Conservation (phyloP, 305 asterid genomes). For the Rubia peregrina region DNA sequence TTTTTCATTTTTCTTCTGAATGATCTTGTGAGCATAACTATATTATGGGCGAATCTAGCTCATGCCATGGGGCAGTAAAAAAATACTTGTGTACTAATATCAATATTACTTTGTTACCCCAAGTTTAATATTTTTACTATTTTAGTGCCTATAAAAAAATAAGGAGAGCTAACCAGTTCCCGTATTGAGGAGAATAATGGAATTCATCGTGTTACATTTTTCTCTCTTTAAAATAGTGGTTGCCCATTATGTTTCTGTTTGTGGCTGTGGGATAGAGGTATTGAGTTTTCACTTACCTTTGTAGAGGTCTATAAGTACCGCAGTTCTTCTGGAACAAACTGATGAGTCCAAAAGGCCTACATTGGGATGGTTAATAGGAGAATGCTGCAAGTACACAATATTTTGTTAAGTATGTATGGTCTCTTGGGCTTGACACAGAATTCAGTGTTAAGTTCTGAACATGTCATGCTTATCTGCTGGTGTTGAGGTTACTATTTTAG, state of each 20-base stretch:
- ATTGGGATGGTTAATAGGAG: background rate
- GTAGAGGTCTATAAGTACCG: slow-evolving; percentile 4
- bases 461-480: slow-evolving; percentile 2
- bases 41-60: background rate
- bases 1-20: slow-evolving; percentile 1
- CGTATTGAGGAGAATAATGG: no score
- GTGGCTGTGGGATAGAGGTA: background rate
- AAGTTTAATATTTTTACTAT: no score
- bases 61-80: no score
- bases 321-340: background rate
- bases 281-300: background rate
- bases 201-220: no score
- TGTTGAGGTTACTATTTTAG: background rate
- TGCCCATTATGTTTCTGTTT: background rate
- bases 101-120: no score
- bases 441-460: slow-evolving; percentile 2
- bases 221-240: no score
- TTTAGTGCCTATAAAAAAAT: no score
- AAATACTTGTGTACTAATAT: no score
- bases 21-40: background rate
- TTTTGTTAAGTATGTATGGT: background rate
- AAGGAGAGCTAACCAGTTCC: no score
- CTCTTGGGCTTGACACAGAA: background rate
- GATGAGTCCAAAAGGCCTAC: background rate
- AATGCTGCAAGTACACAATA: background rate